Base-by-base conservation (phyloP, 2,329 filamentous ascomycete genomes). In the Hypoxylon rubiginosum region DNA sequence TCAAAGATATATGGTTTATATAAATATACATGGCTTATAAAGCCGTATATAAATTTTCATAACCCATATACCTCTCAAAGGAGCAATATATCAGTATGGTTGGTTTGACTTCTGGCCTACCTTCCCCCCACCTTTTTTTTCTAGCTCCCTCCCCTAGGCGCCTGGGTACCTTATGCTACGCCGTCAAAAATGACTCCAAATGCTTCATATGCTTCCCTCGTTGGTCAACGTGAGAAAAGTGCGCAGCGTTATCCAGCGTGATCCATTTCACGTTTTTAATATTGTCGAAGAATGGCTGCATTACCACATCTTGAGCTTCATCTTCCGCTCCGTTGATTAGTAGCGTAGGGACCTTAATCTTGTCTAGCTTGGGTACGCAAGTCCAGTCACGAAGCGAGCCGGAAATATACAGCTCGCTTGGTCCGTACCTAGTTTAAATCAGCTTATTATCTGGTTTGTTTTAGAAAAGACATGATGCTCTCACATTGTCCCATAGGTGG, bases 221-320 rank as follows among this genome's bases (percentile, higher is more conserved):
- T 24, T 77, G 73, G 41, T 78, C 76, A 9, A 79, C 69, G 51
- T 80, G 76, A 10, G 74, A 71, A 28, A 79, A 74, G 56, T 80
- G 79, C 1, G 76, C 72, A 1, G 77, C 77, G 52, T 77, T 68
- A 1, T 77, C 75, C n/a, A 81, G 41, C 3, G 71, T 78, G 7
- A 80, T 62, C 79, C 76, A 80, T 60, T 79, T 78, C 1, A 73
- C 76, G 32, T 78, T 77, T n/a, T 62, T 30, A 26, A 81, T 79
- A 17, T 73, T 52, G 3, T 78, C 70, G 49, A 79, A 79, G 50
- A 78, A 81, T 2, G 77, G 74, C 45, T 72, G 71, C 73, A 79
- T 75, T 0, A 73, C 71, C 0, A 74, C 73, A 53, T 80, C 77
- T 43, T 79, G 75, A 3, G 75, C 77, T 61, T 80, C 76, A 45